A percentile compares a stretch with the other conserved stretches of the same genome.
These are phyloP conservation scores for Cladosporium sp. DNA, from an alignment of 2,329 filamentous ascomycete genomes.

Conservation along the genomic window DNA sequence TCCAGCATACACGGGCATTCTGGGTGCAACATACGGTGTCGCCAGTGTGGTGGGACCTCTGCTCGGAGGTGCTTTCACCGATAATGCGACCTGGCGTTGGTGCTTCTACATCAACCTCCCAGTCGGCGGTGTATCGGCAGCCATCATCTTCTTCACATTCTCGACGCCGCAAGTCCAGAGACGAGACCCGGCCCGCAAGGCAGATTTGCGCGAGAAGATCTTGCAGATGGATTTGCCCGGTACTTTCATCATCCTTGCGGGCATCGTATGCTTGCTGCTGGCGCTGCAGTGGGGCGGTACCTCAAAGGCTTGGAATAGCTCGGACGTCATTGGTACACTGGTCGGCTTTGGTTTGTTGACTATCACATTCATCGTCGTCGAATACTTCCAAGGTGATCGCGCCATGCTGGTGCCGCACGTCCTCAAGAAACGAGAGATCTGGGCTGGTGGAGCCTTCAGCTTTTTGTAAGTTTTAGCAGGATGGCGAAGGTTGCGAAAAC, in stretches of 20 bases:
- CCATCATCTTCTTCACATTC: slow-evolving; percentile 26
- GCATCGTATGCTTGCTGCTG: slow-evolving; percentile 37
- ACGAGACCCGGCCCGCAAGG: slow-evolving; percentile 4
- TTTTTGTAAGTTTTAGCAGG: slow-evolving; percentile 29
- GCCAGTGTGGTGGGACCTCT: slow-evolving; percentile 39
- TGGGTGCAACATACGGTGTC: slow-evolving; percentile 38
- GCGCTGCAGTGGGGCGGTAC: slow-evolving; percentile 46
- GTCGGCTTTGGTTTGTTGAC: slow-evolving; percentile 36
- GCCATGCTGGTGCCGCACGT: not conserved
- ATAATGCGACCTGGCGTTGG: slow-evolving; percentile 35
- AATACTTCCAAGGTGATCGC: not conserved
- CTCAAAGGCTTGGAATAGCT: slow-evolving; percentile 32
- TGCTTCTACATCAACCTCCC: slow-evolving; percentile 42
- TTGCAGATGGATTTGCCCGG: slow-evolving; percentile 49
- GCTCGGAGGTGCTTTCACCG: slow-evolving; percentile 40
- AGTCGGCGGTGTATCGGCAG: slow-evolving; percentile 35
- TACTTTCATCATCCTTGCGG: slow-evolving; percentile 37
- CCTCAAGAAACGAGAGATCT: not conserved
- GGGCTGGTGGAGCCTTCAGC: slow-evolving; percentile 8
- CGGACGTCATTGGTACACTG: slow-evolving; percentile 21
- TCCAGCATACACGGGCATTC: slow-evolving; percentile 37
- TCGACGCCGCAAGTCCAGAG: slow-evolving; percentile 2
- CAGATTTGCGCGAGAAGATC: slow-evolving; percentile 39
- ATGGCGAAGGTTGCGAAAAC: slow-evolving; percentile 1
- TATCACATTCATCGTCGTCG: slow-evolving; percentile 32